Conservation (phyloP, 306 rosid genomes). For the Quillaja saponaria region DNA sequence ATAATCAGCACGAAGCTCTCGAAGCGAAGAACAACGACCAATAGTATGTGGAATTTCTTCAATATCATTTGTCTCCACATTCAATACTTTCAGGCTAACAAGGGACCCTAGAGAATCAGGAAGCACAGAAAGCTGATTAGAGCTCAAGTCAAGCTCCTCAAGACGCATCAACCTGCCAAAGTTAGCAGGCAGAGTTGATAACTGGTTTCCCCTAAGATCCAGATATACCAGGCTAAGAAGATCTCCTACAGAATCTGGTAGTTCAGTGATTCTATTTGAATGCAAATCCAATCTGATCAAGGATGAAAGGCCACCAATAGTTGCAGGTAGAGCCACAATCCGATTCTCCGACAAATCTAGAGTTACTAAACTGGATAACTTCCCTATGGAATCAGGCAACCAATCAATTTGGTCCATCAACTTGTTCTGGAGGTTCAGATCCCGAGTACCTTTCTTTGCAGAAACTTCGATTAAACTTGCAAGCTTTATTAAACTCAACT, state of each 20-base stretch:
- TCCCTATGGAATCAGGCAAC: slow-evolving; percentile 86
- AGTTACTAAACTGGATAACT: slow-evolving; percentile 67
- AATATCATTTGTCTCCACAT: slow-evolving; percentile 76
- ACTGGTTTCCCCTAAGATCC: slow-evolving; percentile 67
- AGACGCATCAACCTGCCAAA: slow-evolving; percentile 65
- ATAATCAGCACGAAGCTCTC: slow-evolving; percentile 72
- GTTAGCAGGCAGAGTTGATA: slow-evolving; percentile 61
- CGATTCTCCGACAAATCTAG: slow-evolving; percentile 82
- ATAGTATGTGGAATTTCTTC: slow-evolving; percentile 81
- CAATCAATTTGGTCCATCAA: slow-evolving; percentile 80
- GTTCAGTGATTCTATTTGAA: slow-evolving; percentile 59
- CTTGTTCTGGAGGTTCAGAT: slow-evolving; percentile 61
- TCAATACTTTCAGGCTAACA: slow-evolving; percentile 57
- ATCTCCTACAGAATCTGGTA: slow-evolving; percentile 68
- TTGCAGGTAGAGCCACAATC: slow-evolving; percentile 61
- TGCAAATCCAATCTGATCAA: slow-evolving; percentile 73
- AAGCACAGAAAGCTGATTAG: slow-evolving; percentile 61
- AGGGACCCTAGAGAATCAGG: slow-evolving; percentile 74
- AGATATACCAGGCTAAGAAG: slow-evolving; percentile 59
- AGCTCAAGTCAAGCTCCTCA: slow-evolving; percentile 81
- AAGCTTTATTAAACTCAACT: slow-evolving; percentile 71
- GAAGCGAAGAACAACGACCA: slow-evolving; percentile 69
- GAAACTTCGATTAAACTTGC: slow-evolving; percentile 78
- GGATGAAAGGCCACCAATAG: slow-evolving; percentile 74
- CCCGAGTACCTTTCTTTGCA: slow-evolving; percentile 68